Percentiles rank a stretch among this genome's conserved stretches.
phyloP scores from a whole-genome alignment of 2,329 filamentous ascomycete genomes.

The Neofusicoccum laricinum region DNA sequence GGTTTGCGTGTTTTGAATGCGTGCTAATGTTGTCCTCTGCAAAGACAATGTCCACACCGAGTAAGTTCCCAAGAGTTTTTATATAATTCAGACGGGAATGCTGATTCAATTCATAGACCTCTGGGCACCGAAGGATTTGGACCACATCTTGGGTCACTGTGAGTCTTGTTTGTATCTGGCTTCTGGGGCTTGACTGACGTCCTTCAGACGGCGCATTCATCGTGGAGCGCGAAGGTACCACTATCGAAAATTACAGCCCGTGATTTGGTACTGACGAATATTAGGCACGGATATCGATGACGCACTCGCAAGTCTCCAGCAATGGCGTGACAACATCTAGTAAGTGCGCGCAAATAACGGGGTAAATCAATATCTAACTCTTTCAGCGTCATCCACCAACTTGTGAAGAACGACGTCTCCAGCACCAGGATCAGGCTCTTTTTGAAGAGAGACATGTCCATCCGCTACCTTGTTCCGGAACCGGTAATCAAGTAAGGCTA shows the following conservation, averaged over 20 bases:
- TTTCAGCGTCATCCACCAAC: slow-evolving; percentile 72
- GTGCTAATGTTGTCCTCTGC: background rate
- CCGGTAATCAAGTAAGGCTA: slow-evolving; percentile 9
- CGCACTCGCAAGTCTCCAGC: slow-evolving; percentile 74
- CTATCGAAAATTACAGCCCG: slow-evolving; percentile 57
- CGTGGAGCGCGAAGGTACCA: slow-evolving; percentile 75
- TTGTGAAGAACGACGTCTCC: slow-evolving; percentile 76
- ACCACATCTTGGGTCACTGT: slow-evolving; percentile 81
- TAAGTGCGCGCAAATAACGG: background rate
- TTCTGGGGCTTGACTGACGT: background rate
- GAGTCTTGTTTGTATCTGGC: slow-evolving; percentile 55
- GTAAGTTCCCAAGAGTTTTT: slow-evolving; percentile 15
- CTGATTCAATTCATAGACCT: slow-evolving; percentile 42
- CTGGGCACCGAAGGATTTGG: slow-evolving; percentile 81
- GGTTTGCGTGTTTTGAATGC: background rate
- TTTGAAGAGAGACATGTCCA: slow-evolving; percentile 40
- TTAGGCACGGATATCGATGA: slow-evolving; percentile 54
- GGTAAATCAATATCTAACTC: background rate
- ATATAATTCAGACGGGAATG: slow-evolving; percentile 25
- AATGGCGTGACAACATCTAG: slow-evolving; percentile 78
- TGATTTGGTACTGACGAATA: slow-evolving; percentile 18
- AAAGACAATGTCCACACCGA: slow-evolving; percentile 49
- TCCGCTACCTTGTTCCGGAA: slow-evolving; percentile 39
- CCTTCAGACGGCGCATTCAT: slow-evolving; percentile 67
- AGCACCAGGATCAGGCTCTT: slow-evolving; percentile 75